A percentile compares a stretch with the other conserved stretches of the same genome.
Conservation (phyloP, 192 early-diverging fungal species). For the Entrophospora sp. region DNA sequence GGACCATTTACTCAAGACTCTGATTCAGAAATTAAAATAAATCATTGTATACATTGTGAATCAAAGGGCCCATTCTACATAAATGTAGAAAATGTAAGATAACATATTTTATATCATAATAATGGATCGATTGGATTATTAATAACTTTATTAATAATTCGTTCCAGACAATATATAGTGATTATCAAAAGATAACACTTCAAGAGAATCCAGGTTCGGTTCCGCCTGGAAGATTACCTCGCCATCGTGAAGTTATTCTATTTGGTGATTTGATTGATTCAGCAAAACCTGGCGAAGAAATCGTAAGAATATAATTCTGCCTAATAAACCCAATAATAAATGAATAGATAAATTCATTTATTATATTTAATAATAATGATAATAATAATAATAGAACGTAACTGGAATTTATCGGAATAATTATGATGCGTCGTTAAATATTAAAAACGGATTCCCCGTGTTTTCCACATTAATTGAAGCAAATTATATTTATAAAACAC, state of each 20-base stretch:
- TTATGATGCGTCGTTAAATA: constrained; percentile 80
- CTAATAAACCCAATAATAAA: background rate
- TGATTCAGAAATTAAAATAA: constrained; percentile 73
- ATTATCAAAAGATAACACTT: constrained; percentile 92
- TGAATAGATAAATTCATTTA: background rate
- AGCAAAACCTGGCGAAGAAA: constrained; percentile 92
- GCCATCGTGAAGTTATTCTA: constrained; percentile 86
- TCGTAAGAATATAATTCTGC: constrained; percentile 54
- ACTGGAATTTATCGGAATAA: constrained; percentile 95
- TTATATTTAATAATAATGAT: background rate
- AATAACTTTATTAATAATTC: background rate
- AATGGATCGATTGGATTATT: no score
- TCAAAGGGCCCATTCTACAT: constrained; percentile 84
- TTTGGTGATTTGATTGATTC: constrained; percentile 95
- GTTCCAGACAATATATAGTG: constrained; percentile 80
- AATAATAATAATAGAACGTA: constrained; percentile 43
- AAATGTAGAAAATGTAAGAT: constrained; percentile 74
- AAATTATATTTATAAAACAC: constrained; percentile 85
- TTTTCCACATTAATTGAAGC: constrained; percentile 96
- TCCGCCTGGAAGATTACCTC: constrained; percentile 88
- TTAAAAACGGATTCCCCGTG: constrained; percentile 92
- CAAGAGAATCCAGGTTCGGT: constrained; percentile 96
- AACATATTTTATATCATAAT: background rate
- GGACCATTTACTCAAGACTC: constrained; percentile 94
- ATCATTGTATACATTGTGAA: constrained; percentile 81